These are phyloP conservation scores for Chlorella sp. DNA, from an alignment of 139 green algal species.

Conservation along the genomic window DNA sequence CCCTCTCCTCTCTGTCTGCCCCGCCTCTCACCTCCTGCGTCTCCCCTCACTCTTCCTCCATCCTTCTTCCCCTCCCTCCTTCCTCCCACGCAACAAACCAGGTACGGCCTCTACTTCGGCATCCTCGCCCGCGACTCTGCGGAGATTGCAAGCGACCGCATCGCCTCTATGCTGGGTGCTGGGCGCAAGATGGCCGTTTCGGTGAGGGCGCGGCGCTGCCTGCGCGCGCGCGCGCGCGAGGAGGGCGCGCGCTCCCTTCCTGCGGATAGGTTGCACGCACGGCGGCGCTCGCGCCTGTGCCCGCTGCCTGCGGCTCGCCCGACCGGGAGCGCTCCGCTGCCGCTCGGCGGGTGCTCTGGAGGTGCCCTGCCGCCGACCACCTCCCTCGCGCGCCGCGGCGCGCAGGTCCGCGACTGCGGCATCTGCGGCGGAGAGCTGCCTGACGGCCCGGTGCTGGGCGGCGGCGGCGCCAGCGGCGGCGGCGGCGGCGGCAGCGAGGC, in stretches of 20 bases:
- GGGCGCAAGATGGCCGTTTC: slow-evolving; percentile 46
- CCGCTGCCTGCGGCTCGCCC: too few relatives aligned
- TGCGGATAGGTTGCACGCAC: too few relatives aligned
- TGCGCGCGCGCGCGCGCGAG: too few relatives aligned
- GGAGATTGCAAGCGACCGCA: slow-evolving; percentile 78
- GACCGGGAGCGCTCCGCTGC: too few relatives aligned
- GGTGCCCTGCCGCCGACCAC: too few relatives aligned
- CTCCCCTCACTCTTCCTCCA: background rate
- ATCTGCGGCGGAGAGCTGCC: slow-evolving; percentile 77
- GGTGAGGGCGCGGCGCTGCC: too few relatives aligned
- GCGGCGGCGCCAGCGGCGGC: slow-evolving; percentile 4
- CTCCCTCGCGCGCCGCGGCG: too few relatives aligned
- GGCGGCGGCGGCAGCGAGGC: background rate
- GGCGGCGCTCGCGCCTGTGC: too few relatives aligned
- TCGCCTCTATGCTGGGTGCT: slow-evolving; percentile 60
- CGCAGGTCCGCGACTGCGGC: slow-evolving; percentile 68
- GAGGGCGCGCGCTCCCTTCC: too few relatives aligned
- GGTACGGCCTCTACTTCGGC: slow-evolving; percentile 92
- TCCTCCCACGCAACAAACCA: slow-evolving; percentile 13
- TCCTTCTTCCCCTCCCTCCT: background rate
- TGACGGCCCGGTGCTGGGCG: background rate
- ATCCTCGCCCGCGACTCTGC: slow-evolving; percentile 84
- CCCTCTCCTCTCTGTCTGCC: too few relatives aligned
- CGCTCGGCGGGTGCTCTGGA: too few relatives aligned
- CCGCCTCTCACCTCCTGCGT: too few relatives aligned